These are phyloP conservation scores for Cercospora zeae-maydis DNA, from an alignment of 2,329 filamentous ascomycete genomes.

Conservation along the genomic window DNA sequence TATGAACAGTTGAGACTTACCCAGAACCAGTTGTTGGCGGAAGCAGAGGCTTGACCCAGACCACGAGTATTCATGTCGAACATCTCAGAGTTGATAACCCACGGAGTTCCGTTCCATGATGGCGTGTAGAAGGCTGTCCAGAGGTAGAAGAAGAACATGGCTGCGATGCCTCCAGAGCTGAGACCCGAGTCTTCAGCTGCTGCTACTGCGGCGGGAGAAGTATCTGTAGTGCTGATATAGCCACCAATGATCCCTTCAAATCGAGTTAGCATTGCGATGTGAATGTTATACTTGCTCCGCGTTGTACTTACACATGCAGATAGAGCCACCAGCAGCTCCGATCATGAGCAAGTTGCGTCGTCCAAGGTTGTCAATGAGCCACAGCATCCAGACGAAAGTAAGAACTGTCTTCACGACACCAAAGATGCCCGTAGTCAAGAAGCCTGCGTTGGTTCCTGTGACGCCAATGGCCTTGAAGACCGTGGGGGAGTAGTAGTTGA, in stretches of 20 bases:
- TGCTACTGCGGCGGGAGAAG: conserved; percentile 45
- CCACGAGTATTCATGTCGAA: conserved; percentile 67
- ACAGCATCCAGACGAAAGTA: conserved; percentile 66
- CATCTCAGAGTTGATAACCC: conserved; percentile 72
- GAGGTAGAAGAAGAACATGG: conserved; percentile 70
- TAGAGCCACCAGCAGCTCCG: conserved; percentile 59
- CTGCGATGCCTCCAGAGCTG: conserved; percentile 53
- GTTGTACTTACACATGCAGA: conserved; percentile 51
- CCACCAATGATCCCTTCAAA: conserved; percentile 55
- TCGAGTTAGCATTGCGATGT: neutral
- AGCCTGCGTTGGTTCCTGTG: conserved; percentile 54
- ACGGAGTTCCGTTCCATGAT: conserved; percentile 55
- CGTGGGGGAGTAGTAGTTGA: conserved; percentile 71
- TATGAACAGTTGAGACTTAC: neutral
- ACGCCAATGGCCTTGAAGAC: conserved; percentile 66
- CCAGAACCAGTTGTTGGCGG: conserved; percentile 69
- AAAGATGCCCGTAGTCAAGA: conserved; percentile 71
- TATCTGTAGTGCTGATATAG: conserved; percentile 47
- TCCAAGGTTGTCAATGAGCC: conserved; percentile 63
- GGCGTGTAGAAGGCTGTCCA: conserved; percentile 66
- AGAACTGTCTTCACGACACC: conserved; percentile 70
- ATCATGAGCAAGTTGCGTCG: conserved; percentile 62
- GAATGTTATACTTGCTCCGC: neutral
- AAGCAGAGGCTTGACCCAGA: conserved; percentile 68
- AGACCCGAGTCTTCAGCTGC: conserved; percentile 34